Percentiles rank a stretch among this genome's conserved stretches.
Conservation (phyloP, 1,139 yeast species). For the Yamadazyma blattariae region DNA sequence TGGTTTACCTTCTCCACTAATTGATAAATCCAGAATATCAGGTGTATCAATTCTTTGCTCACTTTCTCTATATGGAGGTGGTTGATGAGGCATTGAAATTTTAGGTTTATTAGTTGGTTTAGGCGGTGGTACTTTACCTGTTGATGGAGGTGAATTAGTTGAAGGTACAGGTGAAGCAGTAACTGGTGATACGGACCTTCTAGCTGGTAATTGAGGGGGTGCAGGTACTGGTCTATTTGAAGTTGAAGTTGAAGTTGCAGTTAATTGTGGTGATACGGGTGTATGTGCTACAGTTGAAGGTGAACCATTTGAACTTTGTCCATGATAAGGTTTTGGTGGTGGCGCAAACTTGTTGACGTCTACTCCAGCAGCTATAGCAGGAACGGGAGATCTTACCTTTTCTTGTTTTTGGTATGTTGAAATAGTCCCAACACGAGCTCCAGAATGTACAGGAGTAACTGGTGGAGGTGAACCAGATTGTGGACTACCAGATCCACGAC, state of each 20-base stretch:
- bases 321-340: slow-evolving; percentile 16
- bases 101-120: slow-evolving; percentile 34
- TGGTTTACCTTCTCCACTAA: slow-evolving; percentile 1
- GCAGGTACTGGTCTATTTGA: slow-evolving; percentile 6
- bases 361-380: slow-evolving; percentile 12
- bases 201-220: slow-evolving; percentile 11
- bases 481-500: slow-evolving; percentile 11
- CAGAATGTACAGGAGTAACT: background rate
- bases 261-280: background rate
- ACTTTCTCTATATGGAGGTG: slow-evolving; percentile 25
- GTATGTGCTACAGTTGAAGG: background rate
- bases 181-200: slow-evolving; percentile 11
- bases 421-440: background rate
- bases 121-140: slow-evolving; percentile 33
- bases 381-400: slow-evolving; percentile 6
- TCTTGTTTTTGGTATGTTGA: background rate
- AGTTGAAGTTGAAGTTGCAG: slow-evolving; percentile 8
- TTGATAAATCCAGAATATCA: slow-evolving; percentile 2
- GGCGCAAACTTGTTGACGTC: slow-evolving; percentile 15
- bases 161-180: slow-evolving; percentile 8
- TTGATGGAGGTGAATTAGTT: slow-evolving; percentile 1
- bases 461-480: background rate
- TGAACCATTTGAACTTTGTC: too few species aligned
- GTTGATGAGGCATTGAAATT: slow-evolving; percentile 15
- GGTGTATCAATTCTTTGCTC: slow-evolving; percentile 1